phyloP scores from a whole-genome alignment of 441 rosid species.

The Pelargonium fulgidum region DNA sequence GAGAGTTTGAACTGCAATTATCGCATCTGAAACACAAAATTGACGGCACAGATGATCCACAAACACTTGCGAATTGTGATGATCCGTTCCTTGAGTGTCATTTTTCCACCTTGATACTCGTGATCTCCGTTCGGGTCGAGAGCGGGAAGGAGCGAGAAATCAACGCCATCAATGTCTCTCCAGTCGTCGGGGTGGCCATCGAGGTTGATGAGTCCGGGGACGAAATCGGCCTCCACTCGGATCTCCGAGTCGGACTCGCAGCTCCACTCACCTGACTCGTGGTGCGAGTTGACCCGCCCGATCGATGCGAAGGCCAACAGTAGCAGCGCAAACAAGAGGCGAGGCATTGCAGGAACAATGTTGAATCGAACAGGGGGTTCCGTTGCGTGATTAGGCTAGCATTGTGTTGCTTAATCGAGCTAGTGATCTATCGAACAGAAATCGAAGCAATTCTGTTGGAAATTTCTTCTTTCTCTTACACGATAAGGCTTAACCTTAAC shows the following conservation, averaged over 20 bases:
- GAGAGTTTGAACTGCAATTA: background rate
- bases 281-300: slow-evolving; percentile 44
- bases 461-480: too few relatives aligned
- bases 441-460: too few relatives aligned
- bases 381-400: too few relatives aligned
- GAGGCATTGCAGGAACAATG: slow-evolving; percentile 30
- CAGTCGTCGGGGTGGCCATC: slow-evolving; percentile 87
- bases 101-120: slow-evolving; percentile 57
- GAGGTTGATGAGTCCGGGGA: slow-evolving; percentile 68
- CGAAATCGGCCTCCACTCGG: slow-evolving; percentile 52
- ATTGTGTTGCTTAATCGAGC: too few relatives aligned
- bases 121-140: slow-evolving; percentile 80
- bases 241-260: slow-evolving; percentile 61
- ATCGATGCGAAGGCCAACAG: slow-evolving; percentile 21
- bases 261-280: slow-evolving; percentile 80
- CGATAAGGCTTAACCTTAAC: too few relatives aligned
- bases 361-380: too few relatives aligned
- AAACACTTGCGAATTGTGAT: too few relatives aligned
- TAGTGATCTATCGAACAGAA: too few relatives aligned
- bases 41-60: background rate
- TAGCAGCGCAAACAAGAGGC: slow-evolving; percentile 18
- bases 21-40: slow-evolving; percentile 6
- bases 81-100: slow-evolving; percentile 70
- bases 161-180: slow-evolving; percentile 60
- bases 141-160: slow-evolving; percentile 77